phyloP scores from a whole-genome alignment of 306 rosid species.

The Lagenaria siceraria region DNA sequence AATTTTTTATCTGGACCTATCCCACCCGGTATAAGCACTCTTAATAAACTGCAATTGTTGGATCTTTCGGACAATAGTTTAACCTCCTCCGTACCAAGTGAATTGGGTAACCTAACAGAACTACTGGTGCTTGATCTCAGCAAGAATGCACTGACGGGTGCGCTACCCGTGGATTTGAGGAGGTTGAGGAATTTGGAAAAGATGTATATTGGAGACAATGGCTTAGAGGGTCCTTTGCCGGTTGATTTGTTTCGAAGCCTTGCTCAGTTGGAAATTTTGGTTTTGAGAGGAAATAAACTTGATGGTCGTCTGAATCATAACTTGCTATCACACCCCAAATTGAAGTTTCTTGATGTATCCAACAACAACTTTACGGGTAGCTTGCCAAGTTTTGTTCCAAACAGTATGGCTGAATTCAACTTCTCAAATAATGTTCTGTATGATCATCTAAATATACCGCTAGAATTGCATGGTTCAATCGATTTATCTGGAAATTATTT shows the following conservation, averaged over 20 bases:
- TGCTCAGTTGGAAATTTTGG: conserved; percentile 23
- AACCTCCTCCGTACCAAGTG: conserved; percentile 32
- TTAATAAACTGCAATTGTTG: conserved; percentile 29
- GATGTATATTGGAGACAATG: conserved; percentile 25
- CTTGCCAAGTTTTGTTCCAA: conserved; percentile 23
- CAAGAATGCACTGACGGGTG: conserved; percentile 51
- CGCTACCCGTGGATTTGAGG: conserved; percentile 25
- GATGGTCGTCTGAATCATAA: conserved; percentile 35
- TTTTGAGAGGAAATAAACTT: conserved; percentile 35
- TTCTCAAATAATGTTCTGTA: conserved; percentile 62
- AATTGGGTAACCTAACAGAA: conserved; percentile 37
- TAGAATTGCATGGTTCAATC: conserved; percentile 17
- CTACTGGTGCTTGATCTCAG: conserved; percentile 54
- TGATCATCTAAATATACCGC: conserved; percentile 35
- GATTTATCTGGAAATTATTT: conserved; percentile 76
- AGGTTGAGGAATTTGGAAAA: conserved; percentile 20
- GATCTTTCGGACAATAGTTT: conserved; percentile 52
- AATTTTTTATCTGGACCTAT: conserved; percentile 59
- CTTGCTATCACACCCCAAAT: conserved; percentile 34
- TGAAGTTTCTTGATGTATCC: conserved; percentile 51
- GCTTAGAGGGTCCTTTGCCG: conserved; percentile 30
- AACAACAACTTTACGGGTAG: conserved; percentile 48
- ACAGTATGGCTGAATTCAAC: conserved; percentile 27
- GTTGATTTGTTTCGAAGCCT: conserved; percentile 26
- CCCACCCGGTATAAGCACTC: conserved; percentile 39